Percentiles rank a stretch among this genome's conserved stretches.
Conservation (phyloP, 2,329 filamentous ascomycete genomes). For the Tolypocladium capitatum region DNA sequence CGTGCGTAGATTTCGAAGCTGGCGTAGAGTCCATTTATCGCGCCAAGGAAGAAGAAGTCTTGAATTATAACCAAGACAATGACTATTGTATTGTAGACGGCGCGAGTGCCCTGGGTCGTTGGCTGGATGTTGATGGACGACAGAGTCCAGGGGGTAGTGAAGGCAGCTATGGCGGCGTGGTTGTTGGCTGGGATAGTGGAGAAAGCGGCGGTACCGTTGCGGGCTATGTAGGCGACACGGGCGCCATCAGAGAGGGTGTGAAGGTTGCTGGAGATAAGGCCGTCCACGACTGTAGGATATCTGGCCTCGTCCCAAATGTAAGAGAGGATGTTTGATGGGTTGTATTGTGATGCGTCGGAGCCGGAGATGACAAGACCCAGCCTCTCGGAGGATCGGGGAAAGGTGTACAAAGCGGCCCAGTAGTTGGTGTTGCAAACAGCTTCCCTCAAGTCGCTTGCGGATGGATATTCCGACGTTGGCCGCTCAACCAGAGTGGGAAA, state of each 20-base stretch:
- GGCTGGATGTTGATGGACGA: constrained; percentile 9
- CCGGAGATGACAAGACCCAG: constrained; percentile 5
- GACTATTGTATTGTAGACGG: constrained; percentile 12
- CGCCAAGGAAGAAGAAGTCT: constrained; percentile 12
- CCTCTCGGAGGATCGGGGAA: constrained; percentile 3
- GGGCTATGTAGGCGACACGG: constrained; percentile 5
- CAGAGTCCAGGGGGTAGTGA: constrained; percentile 10
- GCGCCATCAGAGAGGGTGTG: constrained; percentile 5
- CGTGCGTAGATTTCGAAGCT: constrained; percentile 10
- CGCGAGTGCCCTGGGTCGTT: constrained; percentile 10
- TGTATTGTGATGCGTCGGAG: constrained; percentile 4
- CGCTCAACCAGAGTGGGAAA: constrained; percentile 9
- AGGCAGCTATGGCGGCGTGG: constrained; percentile 5
- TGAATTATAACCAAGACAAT: constrained; percentile 12
- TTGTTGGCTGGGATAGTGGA: constrained; percentile 5
- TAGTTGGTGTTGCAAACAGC: constrained; percentile 7
- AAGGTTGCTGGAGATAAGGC: constrained; percentile 5
- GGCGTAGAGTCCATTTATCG: constrained; percentile 9
- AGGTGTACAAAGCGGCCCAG: constrained; percentile 9
- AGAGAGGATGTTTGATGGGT: constrained; percentile 5
- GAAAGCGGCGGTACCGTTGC: constrained; percentile 7
- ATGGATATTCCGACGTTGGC: constrained; percentile 3
- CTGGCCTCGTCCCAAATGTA: constrained; percentile 10
- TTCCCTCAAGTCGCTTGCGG: constrained; percentile 2
- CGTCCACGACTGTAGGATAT: constrained; percentile 7